Percentiles rank a stretch among this genome's conserved stretches.
Evolutionary conservation across 2,329 filamentous ascomycete genomes (phyloP).

Genomic region (Cryphonectria parasitica): DNA sequence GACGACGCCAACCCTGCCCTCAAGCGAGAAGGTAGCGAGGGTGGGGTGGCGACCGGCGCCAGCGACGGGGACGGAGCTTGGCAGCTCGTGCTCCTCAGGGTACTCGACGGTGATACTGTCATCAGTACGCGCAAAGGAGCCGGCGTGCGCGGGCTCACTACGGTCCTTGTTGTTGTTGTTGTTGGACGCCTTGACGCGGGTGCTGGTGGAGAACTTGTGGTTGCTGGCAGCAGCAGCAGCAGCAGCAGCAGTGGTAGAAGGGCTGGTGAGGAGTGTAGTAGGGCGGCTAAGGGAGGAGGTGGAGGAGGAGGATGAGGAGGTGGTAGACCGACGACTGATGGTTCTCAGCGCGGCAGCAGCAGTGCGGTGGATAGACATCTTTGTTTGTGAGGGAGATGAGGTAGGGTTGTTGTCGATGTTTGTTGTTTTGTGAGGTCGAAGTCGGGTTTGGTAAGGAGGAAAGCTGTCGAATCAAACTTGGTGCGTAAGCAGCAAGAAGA

Average conservation of each 20-base stretch:
- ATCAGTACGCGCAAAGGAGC: constrained; percentile 79
- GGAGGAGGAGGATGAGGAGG: background rate
- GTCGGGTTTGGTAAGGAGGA: background rate
- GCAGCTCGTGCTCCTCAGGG: constrained; percentile 74
- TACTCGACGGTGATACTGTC: constrained; percentile 78
- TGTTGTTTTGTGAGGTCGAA: background rate
- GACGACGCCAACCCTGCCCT: constrained; percentile 80
- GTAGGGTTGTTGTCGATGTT: background rate
- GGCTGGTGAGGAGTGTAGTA: background rate
- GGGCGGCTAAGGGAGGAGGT: background rate
- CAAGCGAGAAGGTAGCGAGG: constrained; percentile 82
- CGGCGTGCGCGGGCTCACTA: constrained; percentile 45
- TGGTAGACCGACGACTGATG: constrained; percentile 6
- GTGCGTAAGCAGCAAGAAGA: background rate
- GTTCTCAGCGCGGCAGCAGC: constrained; percentile 17
- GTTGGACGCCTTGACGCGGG: constrained; percentile 34
- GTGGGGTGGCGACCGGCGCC: constrained; percentile 79
- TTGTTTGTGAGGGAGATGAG: background rate
- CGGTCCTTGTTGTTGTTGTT: constrained; percentile 35
- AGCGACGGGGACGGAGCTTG: constrained; percentile 69
- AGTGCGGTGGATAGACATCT: constrained; percentile 22
- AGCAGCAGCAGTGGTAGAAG: background rate
- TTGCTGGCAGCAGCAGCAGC: background rate
- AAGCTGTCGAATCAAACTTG: too few species aligned
- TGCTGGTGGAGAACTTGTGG: constrained; percentile 15